Evolutionary conservation across 768 basidiomycete genomes (phyloP), one percentile per base, ranked within the genome.

Genomic region (Phaffia tasmanica): DNA sequence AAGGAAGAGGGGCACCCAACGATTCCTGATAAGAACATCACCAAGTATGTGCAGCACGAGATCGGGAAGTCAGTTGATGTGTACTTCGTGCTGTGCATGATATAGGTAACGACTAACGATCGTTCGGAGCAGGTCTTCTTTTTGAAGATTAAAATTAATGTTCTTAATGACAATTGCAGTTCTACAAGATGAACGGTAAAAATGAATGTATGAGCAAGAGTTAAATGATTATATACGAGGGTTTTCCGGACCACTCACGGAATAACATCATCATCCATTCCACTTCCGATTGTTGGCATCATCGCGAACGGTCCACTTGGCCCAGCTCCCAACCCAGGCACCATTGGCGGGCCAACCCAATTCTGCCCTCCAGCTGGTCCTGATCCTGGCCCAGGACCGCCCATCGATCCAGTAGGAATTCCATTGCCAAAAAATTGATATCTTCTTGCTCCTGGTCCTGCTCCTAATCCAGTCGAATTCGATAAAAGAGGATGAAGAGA

Each of bases 121-220:
- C 76, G 97, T 91, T 79, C 88, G 86, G 74, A 98, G 85, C 72
- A 99, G 83, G 54, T 89, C 89, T 79, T 98, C 94, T 74, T 89
- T 86, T 79, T 92, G 89, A 71, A 97, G 91, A 73, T 92, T 92
- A 82, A 99, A 99, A 71, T 94, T 94, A 80, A 99, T 99, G 81
- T 97, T 97, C 84, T 99, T 99, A 78, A 99, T 97, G 75, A 99
- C 95, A 74, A 99, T 97, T 63, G 95, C 95, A 14, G 93, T 98
- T 23, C 67, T 67, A 42, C 4, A 16, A 42, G 35, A 15, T 11
- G 11, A 42, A 42, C 35, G 35, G 11, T 5, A 5, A 4, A 42
- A 42, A 42, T 5, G 35, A 11, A 11, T 42, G 35, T 42, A 11
- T 42, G 35, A 42, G 35, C 4, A 42, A 42, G 35, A 11, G 35